Conservation (phyloP, 345 rosid species). For the Angophora floribunda region DNA sequence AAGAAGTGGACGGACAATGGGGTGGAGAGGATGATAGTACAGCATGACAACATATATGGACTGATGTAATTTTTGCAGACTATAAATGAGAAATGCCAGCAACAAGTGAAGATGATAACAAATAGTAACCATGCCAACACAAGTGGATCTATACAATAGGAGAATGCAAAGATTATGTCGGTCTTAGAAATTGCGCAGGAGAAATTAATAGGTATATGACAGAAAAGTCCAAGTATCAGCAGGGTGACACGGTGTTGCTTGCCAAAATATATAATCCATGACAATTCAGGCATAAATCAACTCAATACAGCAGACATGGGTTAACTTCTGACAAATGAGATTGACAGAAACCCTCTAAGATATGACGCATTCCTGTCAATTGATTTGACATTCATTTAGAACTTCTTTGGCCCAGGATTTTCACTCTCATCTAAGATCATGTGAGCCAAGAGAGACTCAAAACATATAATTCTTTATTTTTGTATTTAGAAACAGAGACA, state of each 20-base stretch:
- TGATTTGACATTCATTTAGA: background rate
- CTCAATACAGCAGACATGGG: background rate
- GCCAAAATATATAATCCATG: background rate
- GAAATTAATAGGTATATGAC: background rate
- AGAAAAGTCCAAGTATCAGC: background rate
- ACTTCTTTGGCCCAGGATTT: background rate
- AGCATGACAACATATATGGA: background rate
- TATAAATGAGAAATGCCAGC: background rate
- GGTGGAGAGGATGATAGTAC: background rate
- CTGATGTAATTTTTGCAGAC: background rate
- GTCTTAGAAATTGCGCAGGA: background rate
- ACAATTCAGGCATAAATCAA: background rate
- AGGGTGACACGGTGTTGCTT: background rate
- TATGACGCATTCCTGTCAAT: background rate
- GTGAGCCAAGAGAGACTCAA: background rate
- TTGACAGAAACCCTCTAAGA: background rate
- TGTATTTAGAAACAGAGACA: background rate
- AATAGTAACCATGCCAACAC: background rate
- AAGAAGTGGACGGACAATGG: background rate
- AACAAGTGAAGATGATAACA: background rate
- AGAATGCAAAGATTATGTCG: background rate
- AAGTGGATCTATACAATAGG: background rate
- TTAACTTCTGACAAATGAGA: background rate
- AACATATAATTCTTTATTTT: background rate
- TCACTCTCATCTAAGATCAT: background rate